Percentiles rank a stretch among this genome's conserved stretches.
phyloP scores from a whole-genome alignment of 1,284 basidiomycete genomes.

The Sphagnurus paluster region DNA sequence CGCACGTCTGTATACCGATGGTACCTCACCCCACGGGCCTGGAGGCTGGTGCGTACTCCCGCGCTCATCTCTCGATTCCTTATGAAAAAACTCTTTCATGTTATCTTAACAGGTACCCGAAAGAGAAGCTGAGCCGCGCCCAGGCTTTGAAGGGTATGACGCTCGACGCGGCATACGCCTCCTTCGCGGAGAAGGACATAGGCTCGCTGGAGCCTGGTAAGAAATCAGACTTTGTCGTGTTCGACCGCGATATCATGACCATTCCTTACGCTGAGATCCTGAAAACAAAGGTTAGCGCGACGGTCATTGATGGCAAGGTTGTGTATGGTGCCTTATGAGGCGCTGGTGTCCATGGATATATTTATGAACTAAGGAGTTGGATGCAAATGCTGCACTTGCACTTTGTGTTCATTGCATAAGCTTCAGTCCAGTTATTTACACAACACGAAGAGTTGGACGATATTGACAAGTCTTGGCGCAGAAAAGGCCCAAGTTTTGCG shows the following conservation, averaged over 20 bases:
- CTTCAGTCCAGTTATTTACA: too few species aligned
- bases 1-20: conserved; percentile 66
- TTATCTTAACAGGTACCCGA: conserved; percentile 56
- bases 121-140: conserved; percentile 69
- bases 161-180: conserved; percentile 82
- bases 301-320: conserved; percentile 65
- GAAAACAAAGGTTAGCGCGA: conserved; percentile 39
- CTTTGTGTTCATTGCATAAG: too few species aligned
- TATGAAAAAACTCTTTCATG: neutral
- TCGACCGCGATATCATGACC: conserved; percentile 79
- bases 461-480: too few species aligned
- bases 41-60: conserved; percentile 67
- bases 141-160: conserved; percentile 88
- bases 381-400: too few species aligned
- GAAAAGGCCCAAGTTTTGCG: too few species aligned
- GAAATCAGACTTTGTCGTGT: conserved; percentile 83
- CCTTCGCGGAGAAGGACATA: conserved; percentile 71
- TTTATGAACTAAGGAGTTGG: neutral
- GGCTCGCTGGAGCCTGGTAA: conserved; percentile 76
- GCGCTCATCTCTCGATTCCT: neutral
- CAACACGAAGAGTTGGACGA: too few species aligned
- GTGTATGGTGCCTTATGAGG: conserved; percentile 50
- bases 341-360: conserved; percentile 9
- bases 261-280: conserved; percentile 53
- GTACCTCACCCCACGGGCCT: conserved; percentile 79